Evolutionary conservation across 2,329 filamentous ascomycete species (phyloP).

Genomic region (Drechmeria coniospora): DNA sequence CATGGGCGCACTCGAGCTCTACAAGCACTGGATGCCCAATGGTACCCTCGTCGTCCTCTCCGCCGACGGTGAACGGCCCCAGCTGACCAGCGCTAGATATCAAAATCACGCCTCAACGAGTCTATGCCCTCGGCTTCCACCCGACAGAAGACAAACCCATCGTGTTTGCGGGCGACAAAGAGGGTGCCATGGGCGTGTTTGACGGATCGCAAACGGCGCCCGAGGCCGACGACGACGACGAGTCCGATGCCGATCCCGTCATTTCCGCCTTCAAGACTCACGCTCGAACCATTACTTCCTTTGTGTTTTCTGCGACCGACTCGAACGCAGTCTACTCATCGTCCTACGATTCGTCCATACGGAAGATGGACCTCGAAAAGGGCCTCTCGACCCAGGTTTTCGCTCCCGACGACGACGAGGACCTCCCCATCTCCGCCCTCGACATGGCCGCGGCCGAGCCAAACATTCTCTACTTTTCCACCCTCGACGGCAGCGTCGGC

Average conservation of each 20-base stretch:
- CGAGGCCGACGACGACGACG: slow-evolving; percentile 49
- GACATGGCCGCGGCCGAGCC: slow-evolving; percentile 60
- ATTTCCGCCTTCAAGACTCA: slow-evolving; percentile 87
- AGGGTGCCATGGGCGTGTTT: slow-evolving; percentile 79
- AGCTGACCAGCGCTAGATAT: slow-evolving; percentile 42
- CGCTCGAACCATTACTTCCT: slow-evolving; percentile 71
- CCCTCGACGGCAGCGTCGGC: slow-evolving; percentile 65
- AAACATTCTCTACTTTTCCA: slow-evolving; percentile 73
- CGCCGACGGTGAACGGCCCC: background rate
- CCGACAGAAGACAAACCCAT: slow-evolving; percentile 74
- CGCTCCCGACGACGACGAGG: slow-evolving; percentile 56
- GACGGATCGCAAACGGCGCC: slow-evolving; percentile 61
- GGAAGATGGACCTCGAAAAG: slow-evolving; percentile 70
- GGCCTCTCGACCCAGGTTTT: slow-evolving; percentile 70
- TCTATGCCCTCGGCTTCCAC: slow-evolving; percentile 81
- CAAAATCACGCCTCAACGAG: slow-evolving; percentile 75
- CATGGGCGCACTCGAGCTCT: slow-evolving; percentile 65
- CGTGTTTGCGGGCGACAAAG: slow-evolving; percentile 87
- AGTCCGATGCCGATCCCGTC: slow-evolving; percentile 56
- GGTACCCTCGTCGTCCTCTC: slow-evolving; percentile 25
- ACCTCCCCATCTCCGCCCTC: slow-evolving; percentile 69
- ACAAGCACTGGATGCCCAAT: slow-evolving; percentile 70
- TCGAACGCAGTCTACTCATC: slow-evolving; percentile 64
- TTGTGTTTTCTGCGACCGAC: slow-evolving; percentile 62
- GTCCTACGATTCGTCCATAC: slow-evolving; percentile 86